Conservation (phyloP, 1,139 yeast species). For the Suhomyces kunorum region DNA sequence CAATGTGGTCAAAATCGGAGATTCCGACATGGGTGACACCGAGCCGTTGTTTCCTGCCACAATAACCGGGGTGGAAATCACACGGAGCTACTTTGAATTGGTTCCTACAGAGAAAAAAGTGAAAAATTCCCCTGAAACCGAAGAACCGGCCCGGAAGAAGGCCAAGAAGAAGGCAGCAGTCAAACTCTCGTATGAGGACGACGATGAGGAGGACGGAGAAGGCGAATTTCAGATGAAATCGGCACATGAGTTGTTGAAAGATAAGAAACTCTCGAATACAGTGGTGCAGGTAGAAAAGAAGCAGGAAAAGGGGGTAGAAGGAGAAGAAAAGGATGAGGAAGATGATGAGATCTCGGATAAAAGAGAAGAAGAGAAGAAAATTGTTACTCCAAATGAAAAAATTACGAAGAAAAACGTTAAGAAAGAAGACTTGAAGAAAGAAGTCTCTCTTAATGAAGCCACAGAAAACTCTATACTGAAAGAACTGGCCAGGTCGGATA, state of each 20-base stretch:
- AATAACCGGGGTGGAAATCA: conserved; percentile 42
- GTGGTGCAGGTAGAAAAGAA: conserved; percentile 5
- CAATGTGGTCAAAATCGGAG: conserved; percentile 53
- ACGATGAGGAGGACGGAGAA: conserved; percentile 36
- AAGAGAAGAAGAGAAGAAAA: no score
- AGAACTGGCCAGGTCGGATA: no score
- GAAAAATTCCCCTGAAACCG: conserved; percentile 7
- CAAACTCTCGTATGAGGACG: conserved; percentile 31
- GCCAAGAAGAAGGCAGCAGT: conserved; percentile 21
- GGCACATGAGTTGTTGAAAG: conserved; percentile 41
- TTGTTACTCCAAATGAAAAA: no score
- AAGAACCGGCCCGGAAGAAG: conserved; percentile 18
- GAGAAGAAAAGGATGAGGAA: not conserved
- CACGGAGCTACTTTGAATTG: conserved; percentile 45
- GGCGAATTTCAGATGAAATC: conserved; percentile 46
- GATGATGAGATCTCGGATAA: not conserved
- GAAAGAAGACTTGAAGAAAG: not conserved
- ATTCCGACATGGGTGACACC: conserved; percentile 47
- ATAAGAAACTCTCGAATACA: conserved; percentile 6
- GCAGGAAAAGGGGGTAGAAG: conserved; percentile 6
- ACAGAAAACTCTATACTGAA: no score
- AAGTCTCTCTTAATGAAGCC: no score
- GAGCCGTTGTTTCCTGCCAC: conserved; percentile 56
- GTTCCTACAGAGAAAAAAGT: conserved; percentile 11
- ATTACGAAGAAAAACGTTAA: conserved; percentile 7